Evolutionary conservation across 1,284 basidiomycete genomes (phyloP).

Genomic region (Xanthoconium separans): DNA sequence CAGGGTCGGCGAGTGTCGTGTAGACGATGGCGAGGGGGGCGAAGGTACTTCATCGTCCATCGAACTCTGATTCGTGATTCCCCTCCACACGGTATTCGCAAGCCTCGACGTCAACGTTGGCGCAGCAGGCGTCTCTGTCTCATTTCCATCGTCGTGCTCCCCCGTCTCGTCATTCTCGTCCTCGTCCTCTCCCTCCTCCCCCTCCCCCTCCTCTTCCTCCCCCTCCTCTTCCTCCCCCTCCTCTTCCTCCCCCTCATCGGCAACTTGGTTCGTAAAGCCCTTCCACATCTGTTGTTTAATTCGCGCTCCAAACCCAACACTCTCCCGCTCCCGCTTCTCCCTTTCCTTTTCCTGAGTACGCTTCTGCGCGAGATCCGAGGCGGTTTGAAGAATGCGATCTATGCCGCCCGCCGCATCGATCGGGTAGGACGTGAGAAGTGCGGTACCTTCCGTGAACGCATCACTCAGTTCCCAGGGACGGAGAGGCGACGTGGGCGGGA

Average conservation of each 20-base stretch:
- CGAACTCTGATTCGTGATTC: conserved; percentile 71
- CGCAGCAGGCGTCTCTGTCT: conserved; percentile 40
- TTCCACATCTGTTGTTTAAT: conserved; percentile 67
- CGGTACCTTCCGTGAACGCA: conserved; percentile 64
- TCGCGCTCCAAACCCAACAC: conserved; percentile 50
- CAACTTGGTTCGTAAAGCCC: conserved; percentile 54
- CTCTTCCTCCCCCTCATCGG: conserved; percentile 37
- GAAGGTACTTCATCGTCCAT: conserved; percentile 50
- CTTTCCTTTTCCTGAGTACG: conserved; percentile 41
- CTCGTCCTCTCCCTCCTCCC: conserved; percentile 25
- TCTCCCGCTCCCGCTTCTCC: conserved; percentile 33
- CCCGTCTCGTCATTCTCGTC: conserved; percentile 36
- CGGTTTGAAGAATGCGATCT: conserved; percentile 66
- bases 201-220: conserved; percentile 19
- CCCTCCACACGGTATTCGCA: conserved; percentile 64
- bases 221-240: too few species aligned
- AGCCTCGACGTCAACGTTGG: conserved; percentile 52
- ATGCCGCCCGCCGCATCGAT: conserved; percentile 63
- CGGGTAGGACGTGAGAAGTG: conserved; percentile 63
- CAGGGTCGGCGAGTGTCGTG: conserved; percentile 33
- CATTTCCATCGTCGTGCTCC: conserved; percentile 41
- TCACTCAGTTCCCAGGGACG: conserved; percentile 58
- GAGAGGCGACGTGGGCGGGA: conserved; percentile 45
- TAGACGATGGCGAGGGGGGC: conserved; percentile 47
- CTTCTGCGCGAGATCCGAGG: conserved; percentile 55